Base-by-base conservation (phyloP, 2,329 filamentous ascomycete genomes). In the Penicillium sp. region DNA sequence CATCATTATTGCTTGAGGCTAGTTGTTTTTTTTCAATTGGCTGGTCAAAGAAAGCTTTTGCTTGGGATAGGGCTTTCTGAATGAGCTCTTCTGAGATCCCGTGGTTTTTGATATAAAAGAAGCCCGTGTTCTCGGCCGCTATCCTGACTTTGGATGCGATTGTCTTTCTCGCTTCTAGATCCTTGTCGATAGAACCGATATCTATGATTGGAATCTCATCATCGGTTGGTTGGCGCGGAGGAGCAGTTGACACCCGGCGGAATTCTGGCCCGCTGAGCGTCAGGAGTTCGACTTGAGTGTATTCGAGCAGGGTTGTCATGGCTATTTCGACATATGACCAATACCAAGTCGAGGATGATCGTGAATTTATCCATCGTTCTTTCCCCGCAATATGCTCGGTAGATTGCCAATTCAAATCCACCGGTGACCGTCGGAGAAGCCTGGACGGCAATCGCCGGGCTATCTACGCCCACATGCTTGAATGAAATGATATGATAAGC, bases 131-230 rank as follows among this genome's bases (percentile, higher is more conserved):
- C 14, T 77, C 75, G 3, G 80, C 77, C 0, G 82, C 82, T 0
- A 70, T 61, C 19, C 72, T 73, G 16, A 84, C 75, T 5, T 72
- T 65, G 0, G 62, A 60, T 0, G 80, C 79, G 0, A 82, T 73
- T 11, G 63, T 58, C 38, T 73, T 67, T 0, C 77, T 75, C 3
- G 74, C 70, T 0, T 67, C 61, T 0, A 75, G 47, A 0, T 73
- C 67, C 2, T 65, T 53, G 47, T 75, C 73, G 51, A 79, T 74
- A 12, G 67, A 64, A 0, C 73, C 72, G 7, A 84, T 67, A 61
- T 84, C 80, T 49, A 85, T 81, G 40, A 84, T 64, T 3, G 82
- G 82, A 12, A 84, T 81, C 64, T 84, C 78, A 61, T 69, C 72
- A 3, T 67, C 59, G 4, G 70, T 73, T 35, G 75, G 75, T 28